Evolutionary conservation across 2,329 filamentous ascomycete genomes (phyloP), one percentile per base, ranked within the genome.

Genomic region (Aureobasidium sp.): DNA sequence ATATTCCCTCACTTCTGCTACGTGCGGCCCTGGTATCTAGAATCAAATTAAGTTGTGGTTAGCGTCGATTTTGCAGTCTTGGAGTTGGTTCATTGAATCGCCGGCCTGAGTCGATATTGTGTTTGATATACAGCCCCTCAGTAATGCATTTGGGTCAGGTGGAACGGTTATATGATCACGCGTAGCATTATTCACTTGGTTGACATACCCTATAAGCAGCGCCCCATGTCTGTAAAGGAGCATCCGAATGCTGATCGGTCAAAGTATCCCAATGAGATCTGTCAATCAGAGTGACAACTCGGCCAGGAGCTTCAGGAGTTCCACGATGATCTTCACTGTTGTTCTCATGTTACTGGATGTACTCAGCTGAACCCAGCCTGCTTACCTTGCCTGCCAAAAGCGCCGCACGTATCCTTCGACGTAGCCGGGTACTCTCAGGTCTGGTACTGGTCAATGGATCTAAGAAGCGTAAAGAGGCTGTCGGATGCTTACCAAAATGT

Each of bases 211-310:
- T 70, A 58, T 75, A 75, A 27, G 93, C 94, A 17, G 90, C 89
- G 63, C 94, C 94, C 92, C 92, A 97, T 68, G 97, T 91, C 69
- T 77, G 81, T 60, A 84, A 83, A 62, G 82, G 83, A 32, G 81
- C 84, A 34, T 79, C 76, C 65, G 83, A 79, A 70, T 89, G 83
- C 67, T 84, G 77, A 67, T 87, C 86, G 41, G 78, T 76, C 17
- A 97, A 77, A 2, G 84, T 87, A 66, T 89, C 84, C 91, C 92
- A 97, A 74, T 91, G 90, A 4, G 84, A 82, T 62, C 86, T 86
- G 70, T 91, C 87, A 66, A 99, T 96, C 23, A 99, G 83, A 2
- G 94, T 99, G 44, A 93, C 93, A 61, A 99, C 94, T 62, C 94
- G 87, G 1, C 94, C 94, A 0, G 94, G 94, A 1, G 87, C 84